These are phyloP conservation scores for Lomentospora prolificans DNA, from an alignment of 2,329 filamentous ascomycete genomes.

Conservation along the genomic window DNA sequence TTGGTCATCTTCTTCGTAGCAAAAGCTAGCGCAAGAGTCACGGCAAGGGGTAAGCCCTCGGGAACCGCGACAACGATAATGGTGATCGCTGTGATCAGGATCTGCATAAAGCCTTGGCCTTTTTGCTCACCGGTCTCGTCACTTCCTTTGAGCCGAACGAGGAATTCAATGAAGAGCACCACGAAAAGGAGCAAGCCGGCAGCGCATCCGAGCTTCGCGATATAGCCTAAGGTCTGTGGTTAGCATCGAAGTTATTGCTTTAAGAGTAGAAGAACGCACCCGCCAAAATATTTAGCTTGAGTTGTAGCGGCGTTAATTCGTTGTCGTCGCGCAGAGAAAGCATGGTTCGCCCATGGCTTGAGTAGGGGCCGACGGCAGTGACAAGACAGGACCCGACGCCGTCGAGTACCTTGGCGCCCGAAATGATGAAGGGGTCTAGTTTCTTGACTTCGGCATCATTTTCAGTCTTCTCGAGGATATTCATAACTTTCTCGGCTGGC, in stretches of 20 bases:
- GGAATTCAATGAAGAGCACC: slow-evolving; percentile 14
- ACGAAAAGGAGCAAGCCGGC: slow-evolving; percentile 14
- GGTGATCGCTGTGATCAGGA: slow-evolving; percentile 34
- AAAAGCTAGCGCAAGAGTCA: slow-evolving; percentile 51
- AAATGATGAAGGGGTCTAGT: slow-evolving; percentile 56
- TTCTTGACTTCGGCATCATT: slow-evolving; percentile 22
- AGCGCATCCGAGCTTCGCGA: slow-evolving; percentile 15
- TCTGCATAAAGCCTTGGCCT: slow-evolving; percentile 40
- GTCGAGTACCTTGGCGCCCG: slow-evolving; percentile 42
- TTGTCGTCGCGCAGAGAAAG: slow-evolving; percentile 15
- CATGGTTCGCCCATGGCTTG: slow-evolving; percentile 15
- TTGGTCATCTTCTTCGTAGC: slow-evolving; percentile 53
- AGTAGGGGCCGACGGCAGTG: slow-evolving; percentile 14
- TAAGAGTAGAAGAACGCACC: too few relatives aligned
- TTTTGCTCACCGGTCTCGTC: slow-evolving; percentile 23
- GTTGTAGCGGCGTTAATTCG: slow-evolving; percentile 14
- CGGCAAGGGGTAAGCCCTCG: slow-evolving; percentile 49
- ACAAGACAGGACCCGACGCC: slow-evolving; percentile 21
- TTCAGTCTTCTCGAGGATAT: slow-evolving; percentile 31
- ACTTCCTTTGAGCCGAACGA: slow-evolving; percentile 21
- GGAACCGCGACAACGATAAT: slow-evolving; percentile 51
- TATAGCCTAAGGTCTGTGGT: slow-evolving; percentile 14
- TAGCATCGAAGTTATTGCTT: too few relatives aligned
- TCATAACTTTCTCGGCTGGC: slow-evolving; percentile 45
- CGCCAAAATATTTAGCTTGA: slow-evolving; percentile 15